Evolutionary conservation across 73 alveolate species (phyloP).

Genomic region (Durusdinium trenchii): DNA sequence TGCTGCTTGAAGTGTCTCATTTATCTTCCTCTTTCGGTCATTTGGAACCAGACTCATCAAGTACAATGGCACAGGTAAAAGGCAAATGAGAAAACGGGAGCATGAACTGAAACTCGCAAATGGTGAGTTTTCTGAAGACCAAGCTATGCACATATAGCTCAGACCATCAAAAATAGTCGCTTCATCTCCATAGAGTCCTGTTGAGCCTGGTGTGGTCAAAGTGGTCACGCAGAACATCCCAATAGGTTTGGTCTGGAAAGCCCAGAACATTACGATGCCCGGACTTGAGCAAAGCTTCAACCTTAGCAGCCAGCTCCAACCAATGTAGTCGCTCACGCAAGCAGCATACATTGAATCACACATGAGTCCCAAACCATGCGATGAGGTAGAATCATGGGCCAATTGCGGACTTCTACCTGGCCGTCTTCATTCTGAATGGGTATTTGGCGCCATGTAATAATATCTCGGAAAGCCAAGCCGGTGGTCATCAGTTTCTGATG

Average conservation of each 20-base stretch:
- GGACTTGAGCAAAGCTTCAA: background rate
- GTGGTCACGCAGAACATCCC: background rate
- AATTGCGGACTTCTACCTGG: background rate
- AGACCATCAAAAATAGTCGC: background rate
- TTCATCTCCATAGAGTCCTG: background rate
- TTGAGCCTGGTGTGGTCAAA: background rate
- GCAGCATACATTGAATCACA: too few relatives aligned
- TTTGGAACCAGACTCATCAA: background rate
- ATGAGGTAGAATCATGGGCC: background rate
- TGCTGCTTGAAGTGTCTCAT: background rate
- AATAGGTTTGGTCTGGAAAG: background rate
- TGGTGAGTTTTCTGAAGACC: background rate
- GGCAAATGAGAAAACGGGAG: background rate
- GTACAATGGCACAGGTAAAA: background rate
- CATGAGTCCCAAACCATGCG: background rate
- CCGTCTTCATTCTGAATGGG: background rate
- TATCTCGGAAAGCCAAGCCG: background rate
- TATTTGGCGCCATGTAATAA: background rate
- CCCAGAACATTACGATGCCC: background rate
- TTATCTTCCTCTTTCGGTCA: background rate
- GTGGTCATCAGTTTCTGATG: background rate
- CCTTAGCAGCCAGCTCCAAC: background rate
- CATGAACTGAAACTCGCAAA: background rate
- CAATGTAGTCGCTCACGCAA: background rate
- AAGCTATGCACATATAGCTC: background rate